These are phyloP conservation scores for Priceomyces haplophilus DNA, from an alignment of 805 yeast genomes.

Conservation along the genomic window DNA sequence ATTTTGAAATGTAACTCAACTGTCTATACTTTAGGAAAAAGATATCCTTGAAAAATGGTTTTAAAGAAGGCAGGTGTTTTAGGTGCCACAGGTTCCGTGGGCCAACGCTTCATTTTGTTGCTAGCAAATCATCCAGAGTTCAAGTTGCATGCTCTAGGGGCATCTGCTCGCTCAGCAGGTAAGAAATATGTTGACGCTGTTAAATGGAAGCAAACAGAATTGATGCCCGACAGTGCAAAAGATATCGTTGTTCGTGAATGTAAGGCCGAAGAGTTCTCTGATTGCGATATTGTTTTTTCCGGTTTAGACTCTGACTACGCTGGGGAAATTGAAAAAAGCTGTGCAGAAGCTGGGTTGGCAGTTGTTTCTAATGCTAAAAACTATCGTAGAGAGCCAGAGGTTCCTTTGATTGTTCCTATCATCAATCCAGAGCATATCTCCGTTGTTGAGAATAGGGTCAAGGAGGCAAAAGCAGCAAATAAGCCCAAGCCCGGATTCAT, in stretches of 20 bases:
- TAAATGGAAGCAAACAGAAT: slow-evolving; percentile 88
- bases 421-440: slow-evolving; percentile 89
- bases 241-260: slow-evolving; percentile 73
- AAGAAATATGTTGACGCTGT: slow-evolving; percentile 80
- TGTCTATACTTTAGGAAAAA: background rate
- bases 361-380: slow-evolving; percentile 95
- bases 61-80: slow-evolving; percentile 75
- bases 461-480: slow-evolving; percentile 53
- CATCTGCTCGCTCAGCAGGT: slow-evolving; percentile 92
- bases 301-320: slow-evolving; percentile 93
- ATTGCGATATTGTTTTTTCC: slow-evolving; percentile 91
- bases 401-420: slow-evolving; percentile 93
- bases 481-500: slow-evolving; percentile 70
- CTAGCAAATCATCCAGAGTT: slow-evolving; percentile 87
- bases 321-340: slow-evolving; percentile 85
- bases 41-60: slow-evolving; percentile 16
- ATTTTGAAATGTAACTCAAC: background rate
- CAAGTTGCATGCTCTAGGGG: slow-evolving; percentile 82
- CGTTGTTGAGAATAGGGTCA: slow-evolving; percentile 58
- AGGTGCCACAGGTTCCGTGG: slow-evolving; percentile 98
- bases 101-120: slow-evolving; percentile 88
- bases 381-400: slow-evolving; percentile 82
- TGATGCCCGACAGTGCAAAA: slow-evolving; percentile 68
- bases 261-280: slow-evolving; percentile 68
- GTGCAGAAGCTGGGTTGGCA: slow-evolving; percentile 75